Base-by-base conservation (phyloP, 371 early-diverging fungal species). In the Circinella minor region DNA sequence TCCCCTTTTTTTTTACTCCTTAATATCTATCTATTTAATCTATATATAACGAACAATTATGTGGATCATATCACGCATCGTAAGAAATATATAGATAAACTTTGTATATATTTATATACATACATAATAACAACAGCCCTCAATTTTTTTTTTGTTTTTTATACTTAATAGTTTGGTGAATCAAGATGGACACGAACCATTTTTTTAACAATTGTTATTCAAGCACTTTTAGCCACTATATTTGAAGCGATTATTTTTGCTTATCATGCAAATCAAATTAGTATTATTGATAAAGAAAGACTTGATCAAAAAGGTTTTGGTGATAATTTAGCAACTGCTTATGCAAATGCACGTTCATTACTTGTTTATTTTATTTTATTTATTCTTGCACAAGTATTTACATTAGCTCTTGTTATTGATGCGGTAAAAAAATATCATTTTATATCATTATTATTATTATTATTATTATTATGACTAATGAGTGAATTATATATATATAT, bases 161-260 rank as follows among this genome's bases (percentile, higher is more conserved):
- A 39, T 14, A 36, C 10, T 36, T 10, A 15, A 15, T 72, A 85
- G 85, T 82, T 85, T 80, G 83, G 85, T 47, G 83, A 85, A 71
- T 82, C 85, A 47, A 74, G 77, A 59, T 85, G 83, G 81, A 82
- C 81, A 64, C 78, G 80, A 20, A 80, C 82, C n/a, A 80, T 82
- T 46, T 81, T 85, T 51, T 48, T 75, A 7, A 75, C 72, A 17
- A 68, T 81, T n/a, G 39, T 81, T 36, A 55, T 76, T 43, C 85
- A 85, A 68, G 80, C 80, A 8, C 20, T 80, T 4, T 65, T 82
- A 0, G 83, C 82, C 34, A 85, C 80, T 47, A 61, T 74, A 46
- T 81, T 85, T 71, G 85, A 85, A 74, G 71, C 80, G 11, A 72
- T 80, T 46, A 81, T 85, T 38, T 82, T 82, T 63, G 36, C 68